A percentile compares a stretch with the other conserved stretches of the same genome.
These are phyloP conservation scores for Scedosporium aurantiacum DNA, from an alignment of 2,329 filamentous ascomycete genomes.

Conservation along the genomic window DNA sequence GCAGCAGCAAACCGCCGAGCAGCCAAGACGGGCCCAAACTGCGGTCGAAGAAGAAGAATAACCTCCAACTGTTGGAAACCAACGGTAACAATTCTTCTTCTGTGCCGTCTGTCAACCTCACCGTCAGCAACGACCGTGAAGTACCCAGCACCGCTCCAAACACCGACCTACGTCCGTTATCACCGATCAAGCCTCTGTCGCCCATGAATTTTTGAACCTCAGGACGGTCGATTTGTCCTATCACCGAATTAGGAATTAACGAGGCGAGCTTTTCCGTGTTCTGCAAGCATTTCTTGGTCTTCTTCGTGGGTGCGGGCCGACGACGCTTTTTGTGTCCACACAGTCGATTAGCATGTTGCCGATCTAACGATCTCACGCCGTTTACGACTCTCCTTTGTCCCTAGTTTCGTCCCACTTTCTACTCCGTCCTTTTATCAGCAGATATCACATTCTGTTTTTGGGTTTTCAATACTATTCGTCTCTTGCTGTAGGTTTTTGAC, in stretches of 20 bases:
- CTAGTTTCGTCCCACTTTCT: conserved; percentile 7
- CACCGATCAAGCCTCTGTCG: conserved; percentile 56
- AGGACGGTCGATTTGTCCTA: neutral
- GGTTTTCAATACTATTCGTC: neutral
- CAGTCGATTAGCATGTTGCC: neutral
- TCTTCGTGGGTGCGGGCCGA: too few species aligned
- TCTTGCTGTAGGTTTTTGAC: neutral
- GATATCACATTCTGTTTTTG: neutral
- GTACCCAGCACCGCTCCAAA: conserved; percentile 6
- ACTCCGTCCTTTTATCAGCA: conserved; percentile 9
- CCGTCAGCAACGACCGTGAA: conserved; percentile 31
- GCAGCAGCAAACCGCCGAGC: conserved; percentile 29
- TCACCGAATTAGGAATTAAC: neutral
- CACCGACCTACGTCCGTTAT: conserved; percentile 43
- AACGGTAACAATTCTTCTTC: conserved; percentile 34
- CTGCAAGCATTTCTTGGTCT: too few species aligned
- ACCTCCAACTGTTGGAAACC: conserved; percentile 26
- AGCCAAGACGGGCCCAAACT: neutral
- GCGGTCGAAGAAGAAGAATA: conserved; percentile 29
- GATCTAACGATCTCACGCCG: conserved; percentile 22
- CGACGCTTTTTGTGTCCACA: too few species aligned
- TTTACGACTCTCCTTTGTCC: conserved; percentile 18
- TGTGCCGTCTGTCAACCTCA: conserved; percentile 33
- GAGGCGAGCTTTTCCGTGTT: too few species aligned
- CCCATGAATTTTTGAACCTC: conserved; percentile 41